Evolutionary conservation across 2,329 filamentous ascomycete genomes (phyloP).

Genomic region (Penicillium frequentans): DNA sequence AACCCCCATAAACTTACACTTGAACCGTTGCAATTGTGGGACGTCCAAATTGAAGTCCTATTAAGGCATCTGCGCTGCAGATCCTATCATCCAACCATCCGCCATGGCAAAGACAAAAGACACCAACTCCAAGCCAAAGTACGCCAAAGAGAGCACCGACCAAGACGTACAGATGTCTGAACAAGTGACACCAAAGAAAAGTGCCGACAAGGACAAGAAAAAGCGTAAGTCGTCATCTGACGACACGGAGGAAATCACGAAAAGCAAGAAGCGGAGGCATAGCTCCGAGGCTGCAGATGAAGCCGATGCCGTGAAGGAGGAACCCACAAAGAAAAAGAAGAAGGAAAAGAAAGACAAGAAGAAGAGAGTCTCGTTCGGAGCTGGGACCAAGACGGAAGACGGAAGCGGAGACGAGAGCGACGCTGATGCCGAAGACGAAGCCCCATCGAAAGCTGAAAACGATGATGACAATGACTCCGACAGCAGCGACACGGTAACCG

Average conservation of each 20-base stretch:
- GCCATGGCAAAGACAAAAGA: constrained; percentile 19
- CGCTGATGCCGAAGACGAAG: constrained; percentile 12
- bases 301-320: constrained; percentile 3
- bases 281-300: constrained; percentile 13
- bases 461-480: constrained; percentile 1
- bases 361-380: constrained; percentile 63
- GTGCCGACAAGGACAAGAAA: constrained; percentile 24
- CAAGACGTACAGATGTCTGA: constrained; percentile 23
- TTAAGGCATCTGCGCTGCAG: not conserved
- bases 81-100: not conserved
- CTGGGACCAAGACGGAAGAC: constrained; percentile 61
- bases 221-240: constrained; percentile 24
- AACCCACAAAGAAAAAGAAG: constrained; percentile 21
- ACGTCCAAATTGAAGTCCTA: not conserved
- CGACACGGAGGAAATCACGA: constrained; percentile 16
- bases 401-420: constrained; percentile 52
- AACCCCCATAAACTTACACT: not conserved
- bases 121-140: constrained; percentile 55
- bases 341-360: constrained; percentile 19
- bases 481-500: constrained; percentile 7
- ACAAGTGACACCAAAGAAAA: constrained; percentile 8
- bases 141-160: constrained; percentile 38
- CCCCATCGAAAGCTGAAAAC: not conserved
- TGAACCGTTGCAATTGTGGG: not conserved
- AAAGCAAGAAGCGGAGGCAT: constrained; percentile 24